A percentile compares a stretch with the other conserved stretches of the same genome.
These are phyloP conservation scores for Thelephora terrestris DNA, from an alignment of 1,284 basidiomycete species.

Conservation along the genomic window DNA sequence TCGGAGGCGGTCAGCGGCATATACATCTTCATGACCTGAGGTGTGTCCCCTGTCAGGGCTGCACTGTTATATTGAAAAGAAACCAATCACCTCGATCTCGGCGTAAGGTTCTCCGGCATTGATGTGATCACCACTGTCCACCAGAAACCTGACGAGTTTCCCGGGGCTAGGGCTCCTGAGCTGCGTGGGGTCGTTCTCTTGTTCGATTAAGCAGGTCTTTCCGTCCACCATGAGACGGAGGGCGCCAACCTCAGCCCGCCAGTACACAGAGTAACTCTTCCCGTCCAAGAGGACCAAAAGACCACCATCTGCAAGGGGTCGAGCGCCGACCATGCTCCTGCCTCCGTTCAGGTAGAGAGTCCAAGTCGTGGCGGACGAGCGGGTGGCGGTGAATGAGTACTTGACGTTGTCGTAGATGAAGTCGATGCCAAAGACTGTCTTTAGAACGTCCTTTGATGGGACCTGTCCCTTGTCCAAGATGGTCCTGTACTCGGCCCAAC, in stretches of 20 bases:
- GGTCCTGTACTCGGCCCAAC: conserved; percentile 89
- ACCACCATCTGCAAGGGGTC: conserved; percentile 92
- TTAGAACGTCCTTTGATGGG: conserved; percentile 87
- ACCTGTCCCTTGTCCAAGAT: conserved; percentile 98
- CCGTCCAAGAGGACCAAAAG: conserved; percentile 87
- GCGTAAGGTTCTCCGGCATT: conserved; percentile 95
- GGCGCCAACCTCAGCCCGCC: conserved; percentile 96
- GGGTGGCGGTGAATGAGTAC: conserved; percentile 94
- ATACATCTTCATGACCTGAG: conserved; percentile 98
- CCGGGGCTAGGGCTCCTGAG: conserved; percentile 94
- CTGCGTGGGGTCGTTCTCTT: conserved; percentile 99
- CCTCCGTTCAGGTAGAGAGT: conserved; percentile 96
- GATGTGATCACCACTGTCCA: conserved; percentile 96
- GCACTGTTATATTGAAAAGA: background rate
- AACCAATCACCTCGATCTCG: conserved; percentile 78
- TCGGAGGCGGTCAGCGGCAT: conserved; percentile 97
- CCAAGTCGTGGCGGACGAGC: conserved; percentile 84
- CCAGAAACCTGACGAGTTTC: conserved; percentile 90
- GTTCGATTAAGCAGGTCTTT: conserved; percentile 97
- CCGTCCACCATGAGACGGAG: conserved; percentile 90
- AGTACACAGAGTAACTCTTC: conserved; percentile 96
- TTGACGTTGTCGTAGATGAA: conserved; percentile 97
- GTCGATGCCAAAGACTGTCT: conserved; percentile 95
- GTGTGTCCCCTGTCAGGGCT: conserved; percentile 14
- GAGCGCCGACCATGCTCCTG: conserved; percentile 80